phyloP scores from a whole-genome alignment of 2,329 filamentous ascomycete species.

The Lasiodiplodia hormozganensis region DNA sequence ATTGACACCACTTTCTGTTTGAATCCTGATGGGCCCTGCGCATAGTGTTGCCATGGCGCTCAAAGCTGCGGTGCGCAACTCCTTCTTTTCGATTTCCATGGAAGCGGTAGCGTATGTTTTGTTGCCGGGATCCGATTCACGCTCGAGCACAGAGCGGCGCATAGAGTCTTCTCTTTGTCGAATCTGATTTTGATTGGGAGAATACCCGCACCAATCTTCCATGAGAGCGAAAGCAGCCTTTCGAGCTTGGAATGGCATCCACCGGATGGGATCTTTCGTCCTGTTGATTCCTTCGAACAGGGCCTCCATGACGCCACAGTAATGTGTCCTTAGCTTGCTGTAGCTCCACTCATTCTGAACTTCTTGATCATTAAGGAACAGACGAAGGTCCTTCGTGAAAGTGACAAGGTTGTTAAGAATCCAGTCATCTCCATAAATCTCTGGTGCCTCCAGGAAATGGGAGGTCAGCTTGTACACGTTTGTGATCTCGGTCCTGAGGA shows the following conservation, averaged over 20 bases:
- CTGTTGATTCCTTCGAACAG: constrained; percentile 90
- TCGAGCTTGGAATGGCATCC: constrained; percentile 97
- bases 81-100: constrained; percentile 96
- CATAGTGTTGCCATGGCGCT: constrained; percentile 96
- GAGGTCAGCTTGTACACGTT: constrained; percentile 95
- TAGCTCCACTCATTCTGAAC: constrained; percentile 96
- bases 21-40: constrained; percentile 80
- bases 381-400: constrained; percentile 89
- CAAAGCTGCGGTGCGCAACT: constrained; percentile 85
- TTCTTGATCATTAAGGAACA: constrained; percentile 93
- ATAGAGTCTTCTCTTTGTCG: constrained; percentile 84
- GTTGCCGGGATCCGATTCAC: constrained; percentile 74
- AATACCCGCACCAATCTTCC: constrained; percentile 99
- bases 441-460: constrained; percentile 80
- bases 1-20: constrained; percentile 84
- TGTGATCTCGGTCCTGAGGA: constrained; percentile 90
- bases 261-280: constrained; percentile 82
- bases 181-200: constrained; percentile 85
- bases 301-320: constrained; percentile 91
- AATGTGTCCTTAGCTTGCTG: constrained; percentile 88
- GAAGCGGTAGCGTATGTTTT: constrained; percentile 81
- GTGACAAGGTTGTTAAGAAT: constrained; percentile 86
- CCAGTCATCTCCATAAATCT: constrained; percentile 87
- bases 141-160: constrained; percentile 82
- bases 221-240: constrained; percentile 96